Evolutionary conservation across 1,139 yeast genomes (phyloP).

Genomic region (Diutina mesorugosa): DNA sequence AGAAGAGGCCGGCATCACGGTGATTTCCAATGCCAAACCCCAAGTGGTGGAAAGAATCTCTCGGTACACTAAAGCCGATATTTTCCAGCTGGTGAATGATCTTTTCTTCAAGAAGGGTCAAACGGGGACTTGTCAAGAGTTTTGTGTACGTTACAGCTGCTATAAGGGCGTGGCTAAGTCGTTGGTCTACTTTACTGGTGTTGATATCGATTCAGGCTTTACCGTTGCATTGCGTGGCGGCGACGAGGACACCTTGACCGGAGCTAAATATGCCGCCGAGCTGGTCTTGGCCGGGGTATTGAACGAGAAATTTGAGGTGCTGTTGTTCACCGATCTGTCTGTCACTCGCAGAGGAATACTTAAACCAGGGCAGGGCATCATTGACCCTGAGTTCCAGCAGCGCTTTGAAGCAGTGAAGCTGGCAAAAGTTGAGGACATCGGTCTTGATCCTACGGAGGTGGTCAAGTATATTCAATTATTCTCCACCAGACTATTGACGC

Average conservation of each 20-base stretch:
- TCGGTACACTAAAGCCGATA: slow-evolving; percentile 71
- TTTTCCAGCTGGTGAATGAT: slow-evolving; percentile 39
- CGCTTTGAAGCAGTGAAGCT: neutral
- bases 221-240: slow-evolving; percentile 78
- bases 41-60: slow-evolving; percentile 75
- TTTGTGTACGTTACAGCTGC: slow-evolving; percentile 58
- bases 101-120: slow-evolving; percentile 36
- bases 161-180: slow-evolving; percentile 49
- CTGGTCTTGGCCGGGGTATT: slow-evolving; percentile 67
- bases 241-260: slow-evolving; percentile 41
- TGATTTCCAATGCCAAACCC: slow-evolving; percentile 68
- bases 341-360: neutral
- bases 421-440: neutral
- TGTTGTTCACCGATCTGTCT: slow-evolving; percentile 66
- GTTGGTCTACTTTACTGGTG: slow-evolving; percentile 67
- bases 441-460: slow-evolving; percentile 1
- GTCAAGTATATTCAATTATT: neutral
- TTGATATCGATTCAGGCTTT: slow-evolving; percentile 63
- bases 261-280: slow-evolving; percentile 68
- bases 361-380: neutral
- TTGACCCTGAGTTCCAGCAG: neutral
- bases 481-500: neutral
- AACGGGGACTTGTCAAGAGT: slow-evolving; percentile 61
- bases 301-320: slow-evolving; percentile 70
- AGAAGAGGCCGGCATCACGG: slow-evolving; percentile 66